These are phyloP conservation scores for Fusarium tjaetaba DNA, from an alignment of 2,329 filamentous ascomycete species.

Conservation along the genomic window DNA sequence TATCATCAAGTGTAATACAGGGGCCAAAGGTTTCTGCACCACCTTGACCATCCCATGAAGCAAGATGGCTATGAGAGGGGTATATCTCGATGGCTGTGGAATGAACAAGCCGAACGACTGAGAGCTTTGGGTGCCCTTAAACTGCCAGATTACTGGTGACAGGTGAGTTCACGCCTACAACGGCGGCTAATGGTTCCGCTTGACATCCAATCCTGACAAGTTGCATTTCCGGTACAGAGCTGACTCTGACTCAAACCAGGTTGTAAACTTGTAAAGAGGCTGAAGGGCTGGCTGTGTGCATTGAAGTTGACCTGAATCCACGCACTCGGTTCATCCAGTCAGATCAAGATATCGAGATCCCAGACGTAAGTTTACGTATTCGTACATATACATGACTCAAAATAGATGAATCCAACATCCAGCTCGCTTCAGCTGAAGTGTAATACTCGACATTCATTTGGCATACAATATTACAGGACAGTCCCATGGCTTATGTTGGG, in stretches of 20 bases:
- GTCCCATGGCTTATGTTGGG: neutral
- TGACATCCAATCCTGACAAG: neutral
- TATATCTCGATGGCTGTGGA: neutral
- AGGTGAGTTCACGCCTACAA: neutral
- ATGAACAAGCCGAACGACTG: neutral
- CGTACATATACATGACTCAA: neutral
- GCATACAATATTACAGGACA: neutral
- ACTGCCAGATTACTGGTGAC: neutral
- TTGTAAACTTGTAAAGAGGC: neutral
- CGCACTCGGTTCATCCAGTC: neutral
- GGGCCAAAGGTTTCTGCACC: neutral
- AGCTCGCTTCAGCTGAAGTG: neutral
- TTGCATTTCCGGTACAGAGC: neutral
- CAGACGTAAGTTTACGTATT: neutral
- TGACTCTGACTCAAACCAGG: conserved; percentile 4
- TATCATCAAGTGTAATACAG: neutral
- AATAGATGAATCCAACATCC: neutral
- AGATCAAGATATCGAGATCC: neutral
- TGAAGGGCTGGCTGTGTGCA: neutral
- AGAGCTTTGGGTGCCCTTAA: neutral
- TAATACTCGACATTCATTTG: neutral
- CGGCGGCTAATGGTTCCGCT: neutral
- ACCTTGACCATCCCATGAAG: neutral
- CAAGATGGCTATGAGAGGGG: neutral
- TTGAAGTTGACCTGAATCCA: neutral